Conservation (phyloP, 208 protist species). For the Trypanosoma platydactyli region DNA sequence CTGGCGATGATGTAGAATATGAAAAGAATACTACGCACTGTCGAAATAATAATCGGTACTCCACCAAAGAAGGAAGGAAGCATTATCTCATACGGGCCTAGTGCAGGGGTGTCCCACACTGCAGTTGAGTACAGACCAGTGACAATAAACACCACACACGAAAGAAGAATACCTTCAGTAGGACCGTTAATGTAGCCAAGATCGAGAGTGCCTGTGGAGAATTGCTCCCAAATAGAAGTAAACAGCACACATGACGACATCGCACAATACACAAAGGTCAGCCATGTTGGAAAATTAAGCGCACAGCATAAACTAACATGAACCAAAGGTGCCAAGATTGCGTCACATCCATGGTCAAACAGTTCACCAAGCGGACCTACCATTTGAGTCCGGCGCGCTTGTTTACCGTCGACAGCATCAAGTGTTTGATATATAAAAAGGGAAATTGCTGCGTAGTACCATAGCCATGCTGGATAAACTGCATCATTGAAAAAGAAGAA, state of each 20-base stretch:
- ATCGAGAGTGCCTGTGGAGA: conserved; percentile 88
- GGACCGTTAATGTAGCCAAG: conserved; percentile 89
- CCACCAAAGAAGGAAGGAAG: conserved; percentile 18
- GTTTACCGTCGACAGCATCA: conserved; percentile 96
- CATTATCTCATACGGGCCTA: conserved; percentile 39
- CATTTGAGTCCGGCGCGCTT: conserved; percentile 91
- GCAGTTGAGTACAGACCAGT: conserved; percentile 38
- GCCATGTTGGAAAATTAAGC: conserved; percentile 35
- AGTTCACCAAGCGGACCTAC: conserved; percentile 93
- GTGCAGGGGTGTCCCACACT: conserved; percentile 50
- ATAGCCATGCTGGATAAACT: conserved; percentile 87
- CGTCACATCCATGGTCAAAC: conserved; percentile 96
- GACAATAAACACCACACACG: conserved; percentile 58
- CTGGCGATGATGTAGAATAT: conserved; percentile 35
- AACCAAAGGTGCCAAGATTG: conserved; percentile 81
- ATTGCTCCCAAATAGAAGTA: conserved; percentile 88
- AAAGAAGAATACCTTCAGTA: conserved; percentile 83
- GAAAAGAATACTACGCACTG: conserved; percentile 50
- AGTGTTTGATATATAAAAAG: conserved; percentile 93
- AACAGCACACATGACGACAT: conserved; percentile 66
- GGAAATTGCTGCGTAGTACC: conserved; percentile 61
- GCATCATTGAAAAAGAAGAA: conserved; percentile 56
- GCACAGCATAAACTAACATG: conserved; percentile 57
- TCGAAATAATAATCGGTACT: conserved; percentile 35
- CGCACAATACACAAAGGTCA: conserved; percentile 52